Evolutionary conservation across 75 land plant species (phyloP).

Genomic region (Azolla pinnata): DNA sequence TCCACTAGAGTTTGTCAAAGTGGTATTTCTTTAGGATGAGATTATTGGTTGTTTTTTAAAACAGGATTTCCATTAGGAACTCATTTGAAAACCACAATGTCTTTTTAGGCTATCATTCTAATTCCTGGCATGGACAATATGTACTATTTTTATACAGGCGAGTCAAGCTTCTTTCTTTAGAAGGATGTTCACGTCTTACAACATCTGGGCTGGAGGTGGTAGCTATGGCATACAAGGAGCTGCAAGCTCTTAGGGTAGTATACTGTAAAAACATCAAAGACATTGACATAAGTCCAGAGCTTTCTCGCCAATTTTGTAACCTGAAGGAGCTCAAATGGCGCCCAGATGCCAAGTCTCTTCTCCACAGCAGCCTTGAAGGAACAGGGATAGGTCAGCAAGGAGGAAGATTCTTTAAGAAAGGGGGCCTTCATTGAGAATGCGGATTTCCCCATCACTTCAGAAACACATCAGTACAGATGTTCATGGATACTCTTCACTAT

Average conservation of each 20-base stretch:
- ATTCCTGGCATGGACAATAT: too few relatives aligned
- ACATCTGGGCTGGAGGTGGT: conserved; percentile 72
- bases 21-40: too few relatives aligned
- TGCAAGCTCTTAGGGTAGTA: conserved; percentile 55
- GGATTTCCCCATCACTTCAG: conserved; percentile 51
- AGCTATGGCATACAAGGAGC: conserved; percentile 62
- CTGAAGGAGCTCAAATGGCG: conserved; percentile 91
- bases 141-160: conserved; percentile 30
- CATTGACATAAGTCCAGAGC: conserved; percentile 52
- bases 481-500: too few relatives aligned
- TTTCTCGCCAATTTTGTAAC: conserved; percentile 45
- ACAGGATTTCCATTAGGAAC: too few relatives aligned
- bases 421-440: conserved; percentile 9
- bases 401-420: conserved; percentile 54
- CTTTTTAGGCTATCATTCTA: too few relatives aligned
- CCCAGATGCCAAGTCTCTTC: conserved; percentile 72
- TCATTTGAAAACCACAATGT: not conserved
- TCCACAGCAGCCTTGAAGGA: conserved; percentile 44
- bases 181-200: conserved; percentile 82
- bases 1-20: too few relatives aligned
- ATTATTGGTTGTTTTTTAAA: too few relatives aligned
- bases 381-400: conserved; percentile 84
- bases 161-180: conserved; percentile 46
- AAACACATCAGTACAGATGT: too few relatives aligned
- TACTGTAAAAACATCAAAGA: conserved; percentile 79